A percentile compares a stretch with the other conserved stretches of the same genome.
phyloP scores from a whole-genome alignment of 331 rosid species.

The Stylosanthes scabra region DNA sequence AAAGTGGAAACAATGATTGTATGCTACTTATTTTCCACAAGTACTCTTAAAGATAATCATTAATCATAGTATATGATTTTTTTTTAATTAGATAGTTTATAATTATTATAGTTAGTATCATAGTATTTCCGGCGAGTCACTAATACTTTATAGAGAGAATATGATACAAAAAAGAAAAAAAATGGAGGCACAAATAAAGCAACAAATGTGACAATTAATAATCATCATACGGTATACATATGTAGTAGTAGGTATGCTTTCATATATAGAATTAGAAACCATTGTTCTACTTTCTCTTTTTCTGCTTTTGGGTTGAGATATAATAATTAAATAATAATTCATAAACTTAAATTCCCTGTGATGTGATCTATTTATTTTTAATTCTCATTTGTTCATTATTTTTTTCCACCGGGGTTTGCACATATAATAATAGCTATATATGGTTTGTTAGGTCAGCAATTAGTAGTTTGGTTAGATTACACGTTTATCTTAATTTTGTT shows the following conservation, averaged over 20 bases:
- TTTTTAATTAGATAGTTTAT: background rate
- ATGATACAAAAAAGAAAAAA: slow-evolving; percentile 22
- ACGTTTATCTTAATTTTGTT: slow-evolving; percentile 32
- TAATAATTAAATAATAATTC: background rate
- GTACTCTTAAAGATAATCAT: slow-evolving; percentile 42
- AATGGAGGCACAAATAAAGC: background rate
- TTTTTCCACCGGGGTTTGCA: slow-evolving; percentile 6
- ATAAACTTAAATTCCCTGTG: slow-evolving; percentile 30
- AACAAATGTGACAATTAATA: slow-evolving; percentile 34
- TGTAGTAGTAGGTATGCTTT: background rate
- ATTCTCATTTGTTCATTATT: background rate
- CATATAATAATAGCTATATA: slow-evolving; percentile 18
- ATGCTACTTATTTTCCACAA: slow-evolving; percentile 51
- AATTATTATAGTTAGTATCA: slow-evolving; percentile 39
- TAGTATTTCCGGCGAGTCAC: slow-evolving; percentile 52
- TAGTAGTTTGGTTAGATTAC: slow-evolving; percentile 47
- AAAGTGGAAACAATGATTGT: slow-evolving; percentile 70
- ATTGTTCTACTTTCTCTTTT: background rate
- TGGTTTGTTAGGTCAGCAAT: slow-evolving; percentile 49
- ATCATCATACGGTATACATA: slow-evolving; percentile 5
- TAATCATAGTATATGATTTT: background rate
- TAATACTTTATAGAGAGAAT: slow-evolving; percentile 41
- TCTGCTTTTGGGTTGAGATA: background rate
- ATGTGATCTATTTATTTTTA: slow-evolving; percentile 10
- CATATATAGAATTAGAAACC: background rate